Evolutionary conservation across 1,284 basidiomycete genomes (phyloP).

Genomic region (Bondarzewia mesenterica): DNA sequence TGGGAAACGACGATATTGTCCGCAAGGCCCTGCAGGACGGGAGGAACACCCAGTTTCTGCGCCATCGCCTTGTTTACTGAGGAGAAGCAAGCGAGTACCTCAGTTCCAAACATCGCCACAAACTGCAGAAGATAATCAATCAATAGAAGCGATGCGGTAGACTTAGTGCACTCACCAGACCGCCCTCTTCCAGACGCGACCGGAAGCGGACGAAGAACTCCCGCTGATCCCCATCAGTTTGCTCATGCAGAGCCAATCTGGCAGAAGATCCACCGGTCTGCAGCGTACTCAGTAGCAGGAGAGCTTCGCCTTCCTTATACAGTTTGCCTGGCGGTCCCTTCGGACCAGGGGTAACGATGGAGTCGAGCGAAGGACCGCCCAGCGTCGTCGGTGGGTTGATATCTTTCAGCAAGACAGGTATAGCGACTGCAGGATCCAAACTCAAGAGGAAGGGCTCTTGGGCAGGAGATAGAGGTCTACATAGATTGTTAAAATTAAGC

Average conservation of each 20-base stretch:
- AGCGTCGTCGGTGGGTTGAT: constrained; percentile 18
- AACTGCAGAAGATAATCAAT: constrained; percentile 33
- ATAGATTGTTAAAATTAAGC: neutral
- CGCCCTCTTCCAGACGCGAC: constrained; percentile 36
- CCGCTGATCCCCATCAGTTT: constrained; percentile 31
- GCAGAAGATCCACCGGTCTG: constrained; percentile 43
- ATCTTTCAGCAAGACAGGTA: constrained; percentile 37
- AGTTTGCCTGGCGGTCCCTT: constrained; percentile 46
- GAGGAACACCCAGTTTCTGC: constrained; percentile 31
- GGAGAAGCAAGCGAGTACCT: constrained; percentile 45
- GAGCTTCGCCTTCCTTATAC: constrained; percentile 35
- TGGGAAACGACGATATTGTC: constrained; percentile 26
- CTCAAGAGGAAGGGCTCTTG: constrained; percentile 27
- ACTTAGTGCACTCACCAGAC: constrained; percentile 45
- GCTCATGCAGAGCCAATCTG: constrained; percentile 28
- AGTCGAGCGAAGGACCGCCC: constrained; percentile 3
- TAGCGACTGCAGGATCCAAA: constrained; percentile 31
- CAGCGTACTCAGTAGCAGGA: constrained; percentile 38
- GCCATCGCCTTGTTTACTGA: constrained; percentile 34
- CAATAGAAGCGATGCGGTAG: too few relatives aligned
- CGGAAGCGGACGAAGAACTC: constrained; percentile 35
- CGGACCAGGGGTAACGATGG: constrained; percentile 23
- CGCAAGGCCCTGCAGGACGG: constrained; percentile 23
- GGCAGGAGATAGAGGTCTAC: constrained; percentile 1
- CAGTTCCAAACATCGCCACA: constrained; percentile 36